A percentile compares a stretch with the other conserved stretches of the same genome.
These are phyloP conservation scores for Fusarium cyanostomum DNA, from an alignment of 2,329 filamentous ascomycete species.

Conservation along the genomic window DNA sequence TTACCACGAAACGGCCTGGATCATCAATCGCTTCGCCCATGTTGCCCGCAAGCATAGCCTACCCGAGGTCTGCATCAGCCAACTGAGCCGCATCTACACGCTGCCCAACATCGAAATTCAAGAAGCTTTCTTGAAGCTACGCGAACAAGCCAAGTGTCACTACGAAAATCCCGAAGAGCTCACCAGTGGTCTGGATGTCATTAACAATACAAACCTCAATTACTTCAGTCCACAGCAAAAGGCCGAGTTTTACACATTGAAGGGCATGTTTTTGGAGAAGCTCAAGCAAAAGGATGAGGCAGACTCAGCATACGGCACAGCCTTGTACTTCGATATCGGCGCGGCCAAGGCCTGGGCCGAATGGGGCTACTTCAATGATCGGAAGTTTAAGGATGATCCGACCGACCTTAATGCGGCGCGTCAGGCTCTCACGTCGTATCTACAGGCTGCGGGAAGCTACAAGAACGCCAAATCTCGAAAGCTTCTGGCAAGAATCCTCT, in stretches of 20 bases:
- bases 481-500: constrained; percentile 89
- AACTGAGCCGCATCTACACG: constrained; percentile 97
- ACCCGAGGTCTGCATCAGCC: constrained; percentile 95
- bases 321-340: constrained; percentile 93
- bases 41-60: constrained; percentile 97
- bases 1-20: constrained; percentile 99
- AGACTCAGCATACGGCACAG: constrained; percentile 92
- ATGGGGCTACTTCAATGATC: constrained; percentile 98
- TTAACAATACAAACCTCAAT: constrained; percentile 99
- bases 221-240: constrained; percentile 98
- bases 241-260: constrained; percentile 98
- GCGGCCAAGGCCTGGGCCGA: constrained; percentile 98
- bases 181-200: constrained; percentile 92
- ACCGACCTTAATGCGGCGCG: constrained; percentile 83
- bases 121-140: constrained; percentile 95
- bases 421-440: constrained; percentile 93
- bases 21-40: constrained; percentile 98
- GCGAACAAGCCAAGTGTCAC: constrained; percentile 99
- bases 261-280: constrained; percentile 99
- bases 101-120: constrained; percentile 99
- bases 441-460: constrained; percentile 95
- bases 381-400: constrained; percentile 92
- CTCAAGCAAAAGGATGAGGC: constrained; percentile 90
- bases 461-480: constrained; percentile 98
- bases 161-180: constrained; percentile 96